Percentiles rank a stretch among this genome's conserved stretches.
These are phyloP conservation scores for Populus ilicifolia DNA, from an alignment of 345 rosid species.

Conservation along the genomic window DNA sequence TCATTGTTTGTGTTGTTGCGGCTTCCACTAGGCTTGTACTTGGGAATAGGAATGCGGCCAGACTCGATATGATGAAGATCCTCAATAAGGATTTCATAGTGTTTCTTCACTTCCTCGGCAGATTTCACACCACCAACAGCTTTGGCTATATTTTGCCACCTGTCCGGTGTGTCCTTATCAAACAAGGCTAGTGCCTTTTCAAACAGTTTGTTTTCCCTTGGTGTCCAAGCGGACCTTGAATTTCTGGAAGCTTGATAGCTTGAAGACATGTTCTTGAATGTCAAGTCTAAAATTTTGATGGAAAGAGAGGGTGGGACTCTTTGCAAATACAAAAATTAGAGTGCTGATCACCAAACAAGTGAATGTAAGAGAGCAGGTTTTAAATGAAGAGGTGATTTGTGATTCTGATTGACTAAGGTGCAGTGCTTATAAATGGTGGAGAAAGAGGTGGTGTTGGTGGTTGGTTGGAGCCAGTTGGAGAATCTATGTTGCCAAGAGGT, in stretches of 20 bases:
- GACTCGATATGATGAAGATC: constrained; percentile 52
- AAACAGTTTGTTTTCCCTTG: constrained; percentile 50
- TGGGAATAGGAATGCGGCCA: constrained; percentile 48
- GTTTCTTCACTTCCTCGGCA: constrained; percentile 45
- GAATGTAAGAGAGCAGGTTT: background rate
- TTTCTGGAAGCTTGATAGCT: constrained; percentile 27
- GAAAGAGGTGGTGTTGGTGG: background rate
- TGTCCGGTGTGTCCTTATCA: constrained; percentile 53
- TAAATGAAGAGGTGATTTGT: background rate
- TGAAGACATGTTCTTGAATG: constrained; percentile 29
- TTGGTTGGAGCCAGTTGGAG: constrained; percentile 28
- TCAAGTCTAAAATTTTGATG: background rate
- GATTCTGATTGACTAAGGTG: background rate
- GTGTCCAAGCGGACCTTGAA: constrained; percentile 37
- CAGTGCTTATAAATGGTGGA: constrained; percentile 16
- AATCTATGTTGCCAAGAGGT: constrained; percentile 18
- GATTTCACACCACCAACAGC: constrained; percentile 46
- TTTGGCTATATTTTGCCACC: constrained; percentile 53
- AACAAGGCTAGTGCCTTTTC: constrained; percentile 48
- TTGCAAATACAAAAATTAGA: background rate
- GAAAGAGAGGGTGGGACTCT: background rate
- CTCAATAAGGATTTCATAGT: constrained; percentile 41
- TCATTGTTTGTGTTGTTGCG: constrained; percentile 9
- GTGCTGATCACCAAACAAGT: background rate
- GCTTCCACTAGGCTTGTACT: constrained; percentile 31